These are phyloP conservation scores for Zelonia costaricensis DNA, from an alignment of 208 protist genomes.

Conservation along the genomic window DNA sequence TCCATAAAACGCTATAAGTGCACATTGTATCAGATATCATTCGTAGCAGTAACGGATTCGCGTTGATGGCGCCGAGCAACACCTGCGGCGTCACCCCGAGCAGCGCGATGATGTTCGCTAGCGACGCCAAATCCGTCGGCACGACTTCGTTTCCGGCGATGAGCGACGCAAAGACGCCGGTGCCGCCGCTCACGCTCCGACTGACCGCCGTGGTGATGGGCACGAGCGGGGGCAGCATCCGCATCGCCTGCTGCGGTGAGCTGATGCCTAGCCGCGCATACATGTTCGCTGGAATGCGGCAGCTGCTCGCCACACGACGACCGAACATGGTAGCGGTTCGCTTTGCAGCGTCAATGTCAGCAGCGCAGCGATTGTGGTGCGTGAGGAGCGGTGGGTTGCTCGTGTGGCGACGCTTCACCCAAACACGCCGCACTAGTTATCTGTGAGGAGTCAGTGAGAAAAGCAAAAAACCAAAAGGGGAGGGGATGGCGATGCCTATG, in stretches of 20 bases:
- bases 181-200: constrained; percentile 36
- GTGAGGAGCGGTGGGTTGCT: too few species aligned
- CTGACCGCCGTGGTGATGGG: constrained; percentile 37
- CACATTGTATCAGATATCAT: constrained; percentile 92
- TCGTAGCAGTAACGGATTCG: constrained; percentile 69
- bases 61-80: constrained; percentile 48
- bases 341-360: neutral
- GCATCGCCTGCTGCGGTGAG: constrained; percentile 69
- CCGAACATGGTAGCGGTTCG: constrained; percentile 58
- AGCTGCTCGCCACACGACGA: constrained; percentile 77
- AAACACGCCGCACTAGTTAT: too few species aligned
- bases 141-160: constrained; percentile 29
- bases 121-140: constrained; percentile 37
- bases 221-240: constrained; percentile 77
- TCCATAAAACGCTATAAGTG: constrained; percentile 86
- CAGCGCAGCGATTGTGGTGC: neutral
- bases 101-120: constrained; percentile 46
- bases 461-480: too few species aligned
- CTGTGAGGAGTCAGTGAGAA: too few species aligned
- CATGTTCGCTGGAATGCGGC: constrained; percentile 77
- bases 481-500: too few species aligned
- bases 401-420: too few species aligned
- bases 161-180: constrained; percentile 25
- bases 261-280: constrained; percentile 75
- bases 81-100: constrained; percentile 56